Evolutionary conservation across 2,329 filamentous ascomycete genomes (phyloP).

Genomic region (Paraphaeosphaeria minitans): DNA sequence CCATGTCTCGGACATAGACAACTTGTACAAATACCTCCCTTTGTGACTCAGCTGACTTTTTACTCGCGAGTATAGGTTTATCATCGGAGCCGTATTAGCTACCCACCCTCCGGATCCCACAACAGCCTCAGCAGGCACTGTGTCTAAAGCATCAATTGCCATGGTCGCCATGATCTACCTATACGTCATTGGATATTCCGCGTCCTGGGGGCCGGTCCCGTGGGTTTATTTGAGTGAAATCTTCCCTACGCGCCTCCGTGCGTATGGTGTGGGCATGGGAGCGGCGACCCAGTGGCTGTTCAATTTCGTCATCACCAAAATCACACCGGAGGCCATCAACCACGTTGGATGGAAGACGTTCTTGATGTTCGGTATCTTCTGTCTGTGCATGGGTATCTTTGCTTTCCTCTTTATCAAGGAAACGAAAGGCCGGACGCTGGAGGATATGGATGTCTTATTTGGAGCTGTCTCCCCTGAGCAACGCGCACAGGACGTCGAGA

Average conservation of each 20-base stretch:
- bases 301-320: slow-evolving; percentile 51
- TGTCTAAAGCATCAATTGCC: slow-evolving; percentile 66
- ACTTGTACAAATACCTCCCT: no score
- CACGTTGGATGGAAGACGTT: slow-evolving; percentile 30
- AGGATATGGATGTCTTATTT: slow-evolving; percentile 68
- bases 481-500: slow-evolving; percentile 25
- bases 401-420: slow-evolving; percentile 54
- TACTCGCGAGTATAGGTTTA: no score
- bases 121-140: slow-evolving; percentile 23
- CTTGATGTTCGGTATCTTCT: slow-evolving; percentile 42
- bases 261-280: slow-evolving; percentile 46
- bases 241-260: slow-evolving; percentile 52
- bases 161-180: slow-evolving; percentile 72
- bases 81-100: slow-evolving; percentile 56
- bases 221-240: slow-evolving; percentile 71
- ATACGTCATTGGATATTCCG: slow-evolving; percentile 74
- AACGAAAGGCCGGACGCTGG: slow-evolving; percentile 56
- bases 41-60: no score
- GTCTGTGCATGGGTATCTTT: slow-evolving; percentile 51
- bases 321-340: slow-evolving; percentile 50
- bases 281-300: slow-evolving; percentile 34
- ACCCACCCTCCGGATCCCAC: slow-evolving; percentile 40
- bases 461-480: slow-evolving; percentile 44
- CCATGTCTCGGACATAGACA: no score
- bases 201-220: slow-evolving; percentile 72